Conservation (phyloP, 148 eudicot genomes). For the Rhododendron simsii region DNA sequence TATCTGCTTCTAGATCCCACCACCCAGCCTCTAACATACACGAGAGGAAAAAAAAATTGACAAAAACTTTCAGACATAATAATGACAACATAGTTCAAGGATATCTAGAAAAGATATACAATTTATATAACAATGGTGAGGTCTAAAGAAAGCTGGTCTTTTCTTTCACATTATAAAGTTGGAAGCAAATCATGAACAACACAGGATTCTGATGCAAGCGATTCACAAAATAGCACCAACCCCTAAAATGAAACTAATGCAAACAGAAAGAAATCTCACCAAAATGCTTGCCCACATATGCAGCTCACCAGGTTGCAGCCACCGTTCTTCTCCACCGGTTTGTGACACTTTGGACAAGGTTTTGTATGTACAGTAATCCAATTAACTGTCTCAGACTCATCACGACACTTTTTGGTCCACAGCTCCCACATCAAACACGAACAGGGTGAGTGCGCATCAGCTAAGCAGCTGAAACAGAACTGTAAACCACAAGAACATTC, state of each 20-base stretch:
- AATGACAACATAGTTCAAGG: background rate
- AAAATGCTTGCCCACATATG: conserved; percentile 66
- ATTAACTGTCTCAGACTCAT: conserved; percentile 59
- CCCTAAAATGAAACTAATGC: conserved; percentile 4
- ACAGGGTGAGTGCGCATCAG: conserved; percentile 81
- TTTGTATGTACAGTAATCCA: conserved; percentile 70
- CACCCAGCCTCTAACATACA: background rate
- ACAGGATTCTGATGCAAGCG: background rate
- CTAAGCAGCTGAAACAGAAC: conserved; percentile 66
- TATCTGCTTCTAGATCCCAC: background rate
- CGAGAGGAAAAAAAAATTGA: background rate
- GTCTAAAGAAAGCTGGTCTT: background rate
- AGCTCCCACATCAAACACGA: conserved; percentile 77
- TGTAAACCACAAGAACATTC: conserved; percentile 71
- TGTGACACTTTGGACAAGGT: conserved; percentile 64
- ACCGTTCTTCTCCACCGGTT: conserved; percentile 78
- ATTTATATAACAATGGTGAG: background rate
- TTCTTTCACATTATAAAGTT: background rate
- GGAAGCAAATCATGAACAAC: background rate
- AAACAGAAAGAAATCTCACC: conserved; percentile 33
- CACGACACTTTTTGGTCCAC: conserved; percentile 65
- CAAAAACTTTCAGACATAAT: background rate
- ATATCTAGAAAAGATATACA: background rate
- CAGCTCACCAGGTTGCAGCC: conserved; percentile 72
- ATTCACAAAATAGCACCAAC: background rate